These are phyloP conservation scores for Oenanthe javanica DNA, from an alignment of 140 eudicot species.

Conservation along the genomic window DNA sequence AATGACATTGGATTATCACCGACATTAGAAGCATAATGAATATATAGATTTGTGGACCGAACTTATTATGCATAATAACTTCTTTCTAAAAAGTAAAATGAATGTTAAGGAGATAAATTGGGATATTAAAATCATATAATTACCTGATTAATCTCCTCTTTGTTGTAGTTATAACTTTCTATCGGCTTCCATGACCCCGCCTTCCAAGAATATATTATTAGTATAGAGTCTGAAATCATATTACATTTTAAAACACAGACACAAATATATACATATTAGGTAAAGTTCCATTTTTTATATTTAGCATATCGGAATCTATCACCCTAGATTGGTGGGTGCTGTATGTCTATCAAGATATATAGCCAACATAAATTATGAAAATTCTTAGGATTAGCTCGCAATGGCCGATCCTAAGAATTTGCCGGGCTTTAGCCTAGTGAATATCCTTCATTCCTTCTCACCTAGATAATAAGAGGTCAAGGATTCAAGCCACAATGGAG, in stretches of 20 bases:
- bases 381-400: neutral
- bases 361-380: neutral
- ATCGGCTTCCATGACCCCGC: constrained; percentile 59
- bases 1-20: neutral
- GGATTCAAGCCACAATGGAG: neutral
- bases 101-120: neutral
- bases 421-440: neutral
- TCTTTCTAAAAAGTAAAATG: neutral
- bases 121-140: neutral
- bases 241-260: neutral
- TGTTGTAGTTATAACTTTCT: constrained; percentile 63
- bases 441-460: neutral
- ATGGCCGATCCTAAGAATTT: too few species aligned
- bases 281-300: neutral
- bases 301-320: neutral
- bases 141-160: constrained; percentile 98
- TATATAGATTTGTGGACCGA: neutral
- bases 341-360: neutral
- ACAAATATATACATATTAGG: neutral
- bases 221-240: too few species aligned
- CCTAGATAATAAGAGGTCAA: neutral
- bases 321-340: too few species aligned
- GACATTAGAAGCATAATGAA: neutral
- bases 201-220: constrained; percentile 27
- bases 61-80: neutral